Percentiles rank a stretch among this genome's conserved stretches.
Evolutionary conservation across 768 basidiomycete species (phyloP).

Genomic region (Cubamyces sp.): DNA sequence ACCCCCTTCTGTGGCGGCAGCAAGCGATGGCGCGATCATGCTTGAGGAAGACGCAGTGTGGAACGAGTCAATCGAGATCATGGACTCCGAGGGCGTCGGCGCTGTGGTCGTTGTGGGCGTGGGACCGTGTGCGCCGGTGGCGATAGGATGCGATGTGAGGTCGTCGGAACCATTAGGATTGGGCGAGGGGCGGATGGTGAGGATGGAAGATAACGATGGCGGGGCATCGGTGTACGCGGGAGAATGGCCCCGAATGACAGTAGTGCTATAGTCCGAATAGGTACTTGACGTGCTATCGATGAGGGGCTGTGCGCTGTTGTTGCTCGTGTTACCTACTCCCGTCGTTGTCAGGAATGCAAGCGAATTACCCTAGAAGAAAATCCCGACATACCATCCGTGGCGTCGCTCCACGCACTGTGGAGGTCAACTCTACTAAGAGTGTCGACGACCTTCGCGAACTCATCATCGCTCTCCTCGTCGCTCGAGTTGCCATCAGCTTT

Average conservation of each 20-base stretch:
- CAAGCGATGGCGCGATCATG: constrained; percentile 47
- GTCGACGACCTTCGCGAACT: constrained; percentile 64
- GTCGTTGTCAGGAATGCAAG: constrained; percentile 19
- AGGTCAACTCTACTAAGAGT: constrained; percentile 56
- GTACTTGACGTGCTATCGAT: constrained; percentile 48
- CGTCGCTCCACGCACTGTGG: constrained; percentile 50
- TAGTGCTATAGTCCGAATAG: constrained; percentile 69
- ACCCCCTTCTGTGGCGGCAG: constrained; percentile 77
- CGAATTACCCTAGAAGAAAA: background rate
- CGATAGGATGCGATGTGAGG: constrained; percentile 46
- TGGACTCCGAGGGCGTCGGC: constrained; percentile 41
- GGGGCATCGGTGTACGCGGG: constrained; percentile 40
- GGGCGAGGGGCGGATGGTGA: constrained; percentile 65
- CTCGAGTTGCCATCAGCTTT: constrained; percentile 38
- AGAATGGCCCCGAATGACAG: constrained; percentile 58
- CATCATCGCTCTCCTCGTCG: constrained; percentile 67
- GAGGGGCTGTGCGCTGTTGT: constrained; percentile 58
- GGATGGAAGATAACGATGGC: constrained; percentile 69
- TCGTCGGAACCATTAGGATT: constrained; percentile 49
- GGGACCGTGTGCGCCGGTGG: constrained; percentile 32
- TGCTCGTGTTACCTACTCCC: constrained; percentile 37
- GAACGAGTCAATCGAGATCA: constrained; percentile 63
- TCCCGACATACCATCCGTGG: constrained; percentile 43
- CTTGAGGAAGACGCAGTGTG: constrained; percentile 59
- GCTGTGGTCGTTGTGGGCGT: constrained; percentile 31